Percentiles rank a stretch among this genome's conserved stretches.
These are phyloP conservation scores for Dothistroma septosporum DNA, from an alignment of 2,329 filamentous ascomycete species.

Conservation along the genomic window DNA sequence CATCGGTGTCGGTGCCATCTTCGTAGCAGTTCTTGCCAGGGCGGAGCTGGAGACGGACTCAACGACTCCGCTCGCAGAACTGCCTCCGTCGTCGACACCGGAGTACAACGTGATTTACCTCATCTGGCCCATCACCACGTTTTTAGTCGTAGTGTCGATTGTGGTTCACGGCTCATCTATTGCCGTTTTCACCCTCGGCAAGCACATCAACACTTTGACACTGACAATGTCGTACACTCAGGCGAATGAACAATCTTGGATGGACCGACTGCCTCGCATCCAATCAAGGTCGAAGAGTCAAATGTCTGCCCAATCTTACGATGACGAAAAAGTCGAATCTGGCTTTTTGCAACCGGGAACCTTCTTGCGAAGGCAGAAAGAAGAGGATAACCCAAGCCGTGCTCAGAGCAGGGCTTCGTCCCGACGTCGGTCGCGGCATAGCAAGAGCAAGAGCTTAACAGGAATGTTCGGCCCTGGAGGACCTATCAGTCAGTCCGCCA, in stretches of 20 bases:
- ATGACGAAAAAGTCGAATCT: conserved; percentile 51
- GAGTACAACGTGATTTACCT: conserved; percentile 71
- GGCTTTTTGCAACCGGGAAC: conserved; percentile 42
- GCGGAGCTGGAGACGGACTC: conserved; percentile 76
- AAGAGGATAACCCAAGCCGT: conserved; percentile 66
- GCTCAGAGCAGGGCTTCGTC: conserved; percentile 59
- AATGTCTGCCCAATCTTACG: conserved; percentile 62
- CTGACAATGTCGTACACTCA: conserved; percentile 95
- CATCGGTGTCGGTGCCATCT: conserved; percentile 94
- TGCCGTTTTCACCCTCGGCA: conserved; percentile 94
- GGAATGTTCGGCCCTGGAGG: conserved; percentile 71
- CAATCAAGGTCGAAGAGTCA: conserved; percentile 78
- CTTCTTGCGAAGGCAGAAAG: conserved; percentile 73
- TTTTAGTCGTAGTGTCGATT: conserved; percentile 91
- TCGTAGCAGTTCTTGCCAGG: conserved; percentile 85
- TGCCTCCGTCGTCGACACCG: conserved; percentile 54
- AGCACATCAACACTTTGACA: conserved; percentile 94
- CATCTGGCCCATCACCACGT: conserved; percentile 94
- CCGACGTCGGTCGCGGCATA: conserved; percentile 57
- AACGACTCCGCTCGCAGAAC: conserved; percentile 66
- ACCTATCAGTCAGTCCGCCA: conserved; percentile 84
- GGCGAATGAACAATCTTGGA: conserved; percentile 86
- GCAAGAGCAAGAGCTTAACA: conserved; percentile 64
- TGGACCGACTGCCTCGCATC: conserved; percentile 80
- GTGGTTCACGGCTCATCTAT: conserved; percentile 96